Percentiles rank a stretch among this genome's conserved stretches.
Evolutionary conservation across 2,329 filamentous ascomycete species (phyloP).

Genomic region (Cercospora sesami): DNA sequence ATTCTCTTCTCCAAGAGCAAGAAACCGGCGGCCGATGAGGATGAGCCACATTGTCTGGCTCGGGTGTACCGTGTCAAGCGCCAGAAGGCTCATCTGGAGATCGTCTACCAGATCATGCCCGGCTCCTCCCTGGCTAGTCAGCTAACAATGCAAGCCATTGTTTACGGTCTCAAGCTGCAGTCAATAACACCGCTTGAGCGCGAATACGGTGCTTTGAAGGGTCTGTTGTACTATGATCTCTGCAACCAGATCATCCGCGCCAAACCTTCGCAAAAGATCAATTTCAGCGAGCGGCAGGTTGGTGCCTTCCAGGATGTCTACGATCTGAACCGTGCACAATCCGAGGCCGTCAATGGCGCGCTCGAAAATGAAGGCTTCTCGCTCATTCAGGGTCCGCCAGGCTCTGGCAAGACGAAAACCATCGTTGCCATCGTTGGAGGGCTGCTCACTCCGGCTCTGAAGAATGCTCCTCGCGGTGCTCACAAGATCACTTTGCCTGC

Average conservation of each 20-base stretch:
- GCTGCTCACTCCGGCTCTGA: constrained; percentile 65
- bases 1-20: constrained; percentile 76
- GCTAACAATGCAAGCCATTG: constrained; percentile 67
- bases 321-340: constrained; percentile 82
- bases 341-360: constrained; percentile 86
- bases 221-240: constrained; percentile 91
- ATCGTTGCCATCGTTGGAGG: constrained; percentile 95
- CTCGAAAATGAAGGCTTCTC: constrained; percentile 97
- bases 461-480: constrained; percentile 42
- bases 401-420: constrained; percentile 91
- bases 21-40: constrained; percentile 65
- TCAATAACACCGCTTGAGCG: constrained; percentile 93
- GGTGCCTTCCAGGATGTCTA: constrained; percentile 72
- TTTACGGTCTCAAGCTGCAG: constrained; percentile 79
- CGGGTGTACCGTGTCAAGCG: constrained; percentile 76
- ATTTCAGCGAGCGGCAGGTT: constrained; percentile 73
- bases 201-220: constrained; percentile 89
- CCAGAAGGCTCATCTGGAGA: constrained; percentile 78
- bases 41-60: constrained; percentile 78
- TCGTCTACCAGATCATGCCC: constrained; percentile 80
- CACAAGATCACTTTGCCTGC: constrained; percentile 42
- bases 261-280: constrained; percentile 83
- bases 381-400: constrained; percentile 90
- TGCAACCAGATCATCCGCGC: constrained; percentile 89
- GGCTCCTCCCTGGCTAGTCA: constrained; percentile 30